Conservation (phyloP, 108 stramenopile species). For the Skeletonema grethae region DNA sequence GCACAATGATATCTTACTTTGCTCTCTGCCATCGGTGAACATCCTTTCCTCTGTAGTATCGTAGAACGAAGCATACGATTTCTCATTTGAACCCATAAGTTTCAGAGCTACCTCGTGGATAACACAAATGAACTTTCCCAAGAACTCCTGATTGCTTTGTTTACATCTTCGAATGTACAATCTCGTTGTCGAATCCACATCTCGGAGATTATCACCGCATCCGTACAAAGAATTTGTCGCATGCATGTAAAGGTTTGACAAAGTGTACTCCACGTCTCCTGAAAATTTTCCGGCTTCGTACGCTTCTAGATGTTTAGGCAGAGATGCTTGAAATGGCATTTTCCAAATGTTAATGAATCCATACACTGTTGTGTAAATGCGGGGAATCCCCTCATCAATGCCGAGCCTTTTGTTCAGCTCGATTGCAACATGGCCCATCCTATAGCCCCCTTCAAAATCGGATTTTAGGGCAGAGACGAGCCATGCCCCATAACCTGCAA, state of each 20-base stretch:
- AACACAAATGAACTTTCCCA: neutral
- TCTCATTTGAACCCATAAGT: conserved; percentile 1
- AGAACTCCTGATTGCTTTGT: neutral
- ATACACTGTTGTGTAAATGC: conserved; percentile 22
- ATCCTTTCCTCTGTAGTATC: conserved; percentile 17
- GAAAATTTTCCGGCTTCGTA: conserved; percentile 7
- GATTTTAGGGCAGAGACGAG: conserved; percentile 22
- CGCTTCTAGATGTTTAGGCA: conserved; percentile 4
- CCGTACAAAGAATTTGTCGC: conserved; percentile 4
- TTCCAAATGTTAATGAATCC: conserved; percentile 30
- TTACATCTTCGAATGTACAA: neutral
- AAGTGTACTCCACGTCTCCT: conserved; percentile 11
- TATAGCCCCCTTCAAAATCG: conserved; percentile 47
- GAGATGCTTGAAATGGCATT: conserved; percentile 27
- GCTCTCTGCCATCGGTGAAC: neutral
- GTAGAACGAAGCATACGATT: conserved; percentile 1
- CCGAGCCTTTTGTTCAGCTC: conserved; percentile 8
- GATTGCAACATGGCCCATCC: conserved; percentile 36
- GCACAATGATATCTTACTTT: neutral
- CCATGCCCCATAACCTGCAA: conserved; percentile 32
- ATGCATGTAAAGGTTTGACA: conserved; percentile 7
- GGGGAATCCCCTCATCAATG: conserved; percentile 10
- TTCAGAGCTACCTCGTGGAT: neutral
- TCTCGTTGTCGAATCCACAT: conserved; percentile 9
- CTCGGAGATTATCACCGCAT: conserved; percentile 12